phyloP scores from a whole-genome alignment of 495 filamentous ascomycete species.

The Penicillium cataractarum region DNA sequence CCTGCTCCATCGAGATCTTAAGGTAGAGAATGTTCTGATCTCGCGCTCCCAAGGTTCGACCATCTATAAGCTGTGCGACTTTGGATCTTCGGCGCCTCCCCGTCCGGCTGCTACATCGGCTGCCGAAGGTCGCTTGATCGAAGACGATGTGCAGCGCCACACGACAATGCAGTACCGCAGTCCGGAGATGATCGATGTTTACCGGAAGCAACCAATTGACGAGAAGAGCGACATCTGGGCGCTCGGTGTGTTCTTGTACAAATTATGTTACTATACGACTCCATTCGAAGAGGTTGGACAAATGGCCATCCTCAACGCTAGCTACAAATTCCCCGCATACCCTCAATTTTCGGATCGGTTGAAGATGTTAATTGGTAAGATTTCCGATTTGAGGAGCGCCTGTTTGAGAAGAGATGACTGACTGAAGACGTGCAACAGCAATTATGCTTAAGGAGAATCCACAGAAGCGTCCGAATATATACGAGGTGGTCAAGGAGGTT shows the following conservation, averaged over 20 bases:
- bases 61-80: conserved; percentile 95
- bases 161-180: conserved; percentile 97
- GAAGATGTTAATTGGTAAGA: conserved; percentile 88
- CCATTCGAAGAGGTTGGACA: conserved; percentile 97
- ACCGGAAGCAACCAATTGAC: conserved; percentile 93
- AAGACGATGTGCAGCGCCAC: conserved; percentile 96
- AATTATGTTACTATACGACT: conserved; percentile 98
- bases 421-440: conserved; percentile 51
- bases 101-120: conserved; percentile 81
- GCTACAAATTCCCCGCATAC: conserved; percentile 87
- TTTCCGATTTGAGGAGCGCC: neutral
- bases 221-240: conserved; percentile 99
- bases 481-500: conserved; percentile 83
- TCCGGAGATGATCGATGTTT: conserved; percentile 98
- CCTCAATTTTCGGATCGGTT: conserved; percentile 87
- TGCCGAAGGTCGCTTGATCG: conserved; percentile 84
- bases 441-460: conserved; percentile 90
- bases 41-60: conserved; percentile 60
- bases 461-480: conserved; percentile 85
- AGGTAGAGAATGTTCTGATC: conserved; percentile 98
- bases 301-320: conserved; percentile 97
- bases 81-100: conserved; percentile 88
- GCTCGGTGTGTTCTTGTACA: conserved; percentile 92
- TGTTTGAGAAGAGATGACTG: neutral
- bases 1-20: conserved; percentile 90